Base-by-base conservation (phyloP, 2,329 filamentous ascomycete genomes). In the Dothideomycetes sp. region DNA sequence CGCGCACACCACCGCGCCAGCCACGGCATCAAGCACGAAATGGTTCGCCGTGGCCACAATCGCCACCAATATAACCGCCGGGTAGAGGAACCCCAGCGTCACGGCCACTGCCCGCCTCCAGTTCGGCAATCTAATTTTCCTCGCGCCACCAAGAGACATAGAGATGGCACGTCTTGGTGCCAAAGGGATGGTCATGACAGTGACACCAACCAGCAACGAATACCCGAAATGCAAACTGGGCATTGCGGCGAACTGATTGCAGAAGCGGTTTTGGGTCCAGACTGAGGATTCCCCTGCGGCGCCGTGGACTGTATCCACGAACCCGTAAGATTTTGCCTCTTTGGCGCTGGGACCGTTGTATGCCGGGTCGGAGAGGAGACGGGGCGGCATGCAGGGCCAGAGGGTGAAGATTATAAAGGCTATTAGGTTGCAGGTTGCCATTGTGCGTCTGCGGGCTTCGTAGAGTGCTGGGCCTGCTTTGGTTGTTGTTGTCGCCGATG, bases 191-290 rank as follows among this genome's bases (percentile, higher is more conserved):
- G 73, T 75, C 49, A 75, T 72, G 42, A 84, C 69, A 3, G 80
- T 84, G 10, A 84, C 60, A 5, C 81, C 81, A 52, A 85, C 77
- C 50, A 85, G 70, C 19, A 85, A 71, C 3, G 78, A 80, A 61
- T 85, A 85, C 3, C 81, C 81, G 52, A 85, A 85, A 56, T 85
- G 81, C 12, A 85, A 67, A 0, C 77, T 81, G 1, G 81, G 81
- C 81, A 85, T 85, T 5, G 81, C 81, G 40, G 77, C 76, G 57
- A 84, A 84, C 59, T 84, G 80, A 55, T 84, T 84, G 59, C 79
- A 84, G 57, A 84, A 84, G 45, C 68, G 72, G 59, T 84, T 84
- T 36, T 77, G 72, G 0, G 79, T 83, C 79, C 79, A 84, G 1
- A 84, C 75, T 47, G 76, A 81, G 53, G 75, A 75, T 46, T 77